These are phyloP conservation scores for Smallanthus sonchifolius DNA, from an alignment of 129 eudicot species.

Conservation along the genomic window DNA sequence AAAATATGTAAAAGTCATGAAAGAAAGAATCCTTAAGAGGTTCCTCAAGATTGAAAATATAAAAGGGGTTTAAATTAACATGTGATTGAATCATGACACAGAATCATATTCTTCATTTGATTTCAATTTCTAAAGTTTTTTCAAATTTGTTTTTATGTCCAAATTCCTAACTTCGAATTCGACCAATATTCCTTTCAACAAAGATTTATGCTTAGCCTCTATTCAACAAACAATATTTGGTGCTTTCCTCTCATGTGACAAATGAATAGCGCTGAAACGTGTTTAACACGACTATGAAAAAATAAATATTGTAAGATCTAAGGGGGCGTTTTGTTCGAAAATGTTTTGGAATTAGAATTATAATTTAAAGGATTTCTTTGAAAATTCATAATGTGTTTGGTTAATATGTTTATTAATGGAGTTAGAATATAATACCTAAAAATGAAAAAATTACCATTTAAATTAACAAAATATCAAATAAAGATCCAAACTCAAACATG, in stretches of 20 bases:
- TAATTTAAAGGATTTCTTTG: no score
- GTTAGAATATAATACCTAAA: no score
- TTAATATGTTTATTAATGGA: neutral
- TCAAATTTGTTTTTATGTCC: neutral
- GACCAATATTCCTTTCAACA: conserved; percentile 16
- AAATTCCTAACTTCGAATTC: conserved; percentile 2
- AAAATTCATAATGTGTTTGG: no score
- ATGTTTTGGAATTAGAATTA: no score
- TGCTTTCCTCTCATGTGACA: neutral
- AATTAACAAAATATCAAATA: no score
- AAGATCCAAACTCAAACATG: no score
- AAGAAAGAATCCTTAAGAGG: conserved; percentile 11
- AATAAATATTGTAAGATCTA: neutral
- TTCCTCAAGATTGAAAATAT: conserved; percentile 8
- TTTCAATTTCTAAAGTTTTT: conserved; percentile 6
- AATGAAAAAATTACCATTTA: no score
- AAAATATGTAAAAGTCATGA: neutral
- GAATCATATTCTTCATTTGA: conserved; percentile 31
- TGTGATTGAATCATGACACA: conserved; percentile 25
- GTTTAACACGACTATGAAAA: neutral
- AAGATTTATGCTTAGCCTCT: conserved; percentile 8
- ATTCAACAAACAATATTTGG: conserved; percentile 22
- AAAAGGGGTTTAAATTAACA: conserved; percentile 15
- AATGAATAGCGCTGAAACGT: conserved; percentile 17
- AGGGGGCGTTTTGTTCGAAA: no score